Conservation (phyloP, 2,329 filamentous ascomycete species). For the Botrytis tulipae region DNA sequence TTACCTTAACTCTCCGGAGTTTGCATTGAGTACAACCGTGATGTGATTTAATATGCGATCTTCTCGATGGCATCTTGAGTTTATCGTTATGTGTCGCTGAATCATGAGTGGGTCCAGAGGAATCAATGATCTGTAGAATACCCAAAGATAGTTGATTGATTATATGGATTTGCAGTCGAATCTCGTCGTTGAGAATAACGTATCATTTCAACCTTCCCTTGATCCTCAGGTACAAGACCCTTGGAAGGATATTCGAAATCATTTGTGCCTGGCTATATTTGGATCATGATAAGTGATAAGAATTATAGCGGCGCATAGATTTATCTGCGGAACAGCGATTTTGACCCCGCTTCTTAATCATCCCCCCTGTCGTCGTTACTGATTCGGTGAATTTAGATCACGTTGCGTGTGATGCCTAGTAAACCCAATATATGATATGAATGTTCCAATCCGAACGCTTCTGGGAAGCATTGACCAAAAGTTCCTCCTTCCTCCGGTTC, state of each 20-base stretch:
- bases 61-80: constrained; percentile 10
- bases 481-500: background rate
- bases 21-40: constrained; percentile 19
- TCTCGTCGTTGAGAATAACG: background rate
- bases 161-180: background rate
- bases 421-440: background rate
- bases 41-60: constrained; percentile 20
- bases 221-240: background rate
- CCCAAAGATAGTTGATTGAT: background rate
- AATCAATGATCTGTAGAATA: too few species aligned
- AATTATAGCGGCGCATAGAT: background rate
- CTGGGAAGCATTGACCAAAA: background rate
- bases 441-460: background rate
- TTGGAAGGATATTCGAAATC: background rate
- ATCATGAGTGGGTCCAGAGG: background rate
- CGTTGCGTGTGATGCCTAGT: background rate
- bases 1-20: constrained; percentile 14
- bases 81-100: background rate
- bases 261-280: background rate
- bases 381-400: constrained; percentile 5
- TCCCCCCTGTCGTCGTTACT: background rate
- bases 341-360: background rate
- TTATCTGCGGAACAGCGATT: background rate
- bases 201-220: background rate
- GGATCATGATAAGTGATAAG: background rate